phyloP scores from a whole-genome alignment of 179 eudicot genomes.

The Drosera spatulata region DNA sequence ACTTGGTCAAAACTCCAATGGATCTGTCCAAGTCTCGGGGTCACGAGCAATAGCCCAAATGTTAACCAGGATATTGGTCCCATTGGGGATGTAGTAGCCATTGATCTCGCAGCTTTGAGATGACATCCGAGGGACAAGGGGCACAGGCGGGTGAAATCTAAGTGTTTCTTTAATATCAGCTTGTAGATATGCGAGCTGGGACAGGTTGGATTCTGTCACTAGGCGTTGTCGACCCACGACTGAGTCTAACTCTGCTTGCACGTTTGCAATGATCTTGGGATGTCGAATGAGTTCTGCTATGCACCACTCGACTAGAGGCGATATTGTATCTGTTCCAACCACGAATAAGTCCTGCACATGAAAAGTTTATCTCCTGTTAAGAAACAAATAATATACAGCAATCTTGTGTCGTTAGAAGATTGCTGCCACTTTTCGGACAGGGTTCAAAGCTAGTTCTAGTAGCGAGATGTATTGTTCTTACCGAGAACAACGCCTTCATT shows the following conservation, averaged over 20 bases:
- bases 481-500: no score
- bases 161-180: slow-evolving; percentile 1
- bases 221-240: neutral
- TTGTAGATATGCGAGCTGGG: neutral
- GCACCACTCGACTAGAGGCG: slow-evolving; percentile 1
- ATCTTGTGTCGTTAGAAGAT: neutral
- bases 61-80: neutral
- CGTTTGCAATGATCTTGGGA: slow-evolving; percentile 1
- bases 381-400: neutral
- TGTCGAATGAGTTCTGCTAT: neutral
- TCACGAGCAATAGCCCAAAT: slow-evolving; percentile 1
- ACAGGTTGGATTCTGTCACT: slow-evolving; percentile 2
- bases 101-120: neutral
- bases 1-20: neutral
- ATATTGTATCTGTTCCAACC: neutral
- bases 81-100: slow-evolving; percentile 2
- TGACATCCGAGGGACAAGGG: neutral
- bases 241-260: neutral
- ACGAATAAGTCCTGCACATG: slow-evolving; percentile 2
- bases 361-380: no score
- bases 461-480: no score
- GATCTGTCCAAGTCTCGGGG: neutral
- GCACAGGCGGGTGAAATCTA: slow-evolving; percentile 3
- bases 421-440: neutral
- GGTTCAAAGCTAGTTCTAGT: no score